Base-by-base conservation (phyloP, 305 asterid species). In the Solanum hybrid region DNA sequence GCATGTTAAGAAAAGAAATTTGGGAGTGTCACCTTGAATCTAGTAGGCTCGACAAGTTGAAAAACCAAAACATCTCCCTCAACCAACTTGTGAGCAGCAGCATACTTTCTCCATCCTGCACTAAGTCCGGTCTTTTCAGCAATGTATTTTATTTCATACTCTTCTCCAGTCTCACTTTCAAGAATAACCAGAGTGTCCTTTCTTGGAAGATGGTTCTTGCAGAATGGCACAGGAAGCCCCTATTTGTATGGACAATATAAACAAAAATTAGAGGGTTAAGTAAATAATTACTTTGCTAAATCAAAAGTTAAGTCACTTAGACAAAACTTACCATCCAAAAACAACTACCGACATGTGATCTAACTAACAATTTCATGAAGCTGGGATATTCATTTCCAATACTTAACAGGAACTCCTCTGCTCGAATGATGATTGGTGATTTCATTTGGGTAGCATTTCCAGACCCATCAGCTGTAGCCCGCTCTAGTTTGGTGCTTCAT, bases 41-140 rank as follows among this genome's bases (percentile, higher is more conserved):
- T 92, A 93, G 94, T 93, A 87, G 97, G 95, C 42, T 42, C 95
- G 45, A 89, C 78, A 64, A 96, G 92, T 88, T 95, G 99, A 92
- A 95, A 97, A 91, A 95, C 91, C 88, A 97, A 90, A 92, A 95
- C 98, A 87, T 97, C 99, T 87, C 99, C 99, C 91, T 95, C 98
- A 24, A 97, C 92, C 92, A 96, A 92, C 88, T 94, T 96, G 92
- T 93, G 97, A 64, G 96, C 98, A 91, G 95, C 91, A 87, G 94
- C 98, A 91, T 95, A 97, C 93, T 94, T 96, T 89, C 99, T 94
- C 99, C 99, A 97, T 76, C 99, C 99, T 24, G 99, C 99, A 91
- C 99, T 97, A 32, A 97, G 93, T 82, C 99, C 99, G 1, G 99
- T 95, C 95, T 96, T 96, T 88, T 94, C 93, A 37, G 98, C 94